Conservation (phyloP, 306 rosid genomes). For the Vachellia collinsii region DNA sequence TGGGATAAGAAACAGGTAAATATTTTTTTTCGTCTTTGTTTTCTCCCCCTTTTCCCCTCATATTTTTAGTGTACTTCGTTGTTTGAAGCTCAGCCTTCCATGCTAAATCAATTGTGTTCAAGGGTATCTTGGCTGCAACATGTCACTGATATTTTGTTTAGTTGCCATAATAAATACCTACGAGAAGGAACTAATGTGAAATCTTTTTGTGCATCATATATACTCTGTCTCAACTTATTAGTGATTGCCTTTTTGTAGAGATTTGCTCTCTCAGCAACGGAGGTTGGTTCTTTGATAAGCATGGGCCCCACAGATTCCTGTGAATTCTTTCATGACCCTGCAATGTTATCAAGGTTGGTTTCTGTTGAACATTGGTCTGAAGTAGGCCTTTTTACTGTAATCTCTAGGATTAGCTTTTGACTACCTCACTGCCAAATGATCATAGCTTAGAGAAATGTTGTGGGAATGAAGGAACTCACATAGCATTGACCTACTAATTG, state of each 20-base stretch:
- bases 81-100: background rate
- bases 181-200: conserved; percentile 30
- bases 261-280: conserved; percentile 81
- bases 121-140: conserved; percentile 18
- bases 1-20: conserved; percentile 56
- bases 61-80: background rate
- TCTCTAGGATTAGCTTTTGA: conserved; percentile 24
- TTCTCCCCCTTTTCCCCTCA: background rate
- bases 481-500: conserved; percentile 16
- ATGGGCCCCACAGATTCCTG: conserved; percentile 82
- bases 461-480: conserved; percentile 23
- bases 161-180: conserved; percentile 6
- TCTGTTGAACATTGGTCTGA: conserved; percentile 11
- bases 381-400: background rate
- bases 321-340: conserved; percentile 93
- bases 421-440: conserved; percentile 21
- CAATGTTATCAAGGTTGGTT: conserved; percentile 78
- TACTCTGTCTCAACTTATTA: conserved; percentile 25
- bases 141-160: conserved; percentile 13
- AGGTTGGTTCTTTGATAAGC: conserved; percentile 86
- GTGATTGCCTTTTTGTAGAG: conserved; percentile 47
- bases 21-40: background rate
- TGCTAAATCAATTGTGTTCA: conserved; percentile 1
- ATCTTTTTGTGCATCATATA: conserved; percentile 17
- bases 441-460: conserved; percentile 20